phyloP scores from a whole-genome alignment of 371 early-diverging fungal species.

The Saksenaea vasiformis region DNA sequence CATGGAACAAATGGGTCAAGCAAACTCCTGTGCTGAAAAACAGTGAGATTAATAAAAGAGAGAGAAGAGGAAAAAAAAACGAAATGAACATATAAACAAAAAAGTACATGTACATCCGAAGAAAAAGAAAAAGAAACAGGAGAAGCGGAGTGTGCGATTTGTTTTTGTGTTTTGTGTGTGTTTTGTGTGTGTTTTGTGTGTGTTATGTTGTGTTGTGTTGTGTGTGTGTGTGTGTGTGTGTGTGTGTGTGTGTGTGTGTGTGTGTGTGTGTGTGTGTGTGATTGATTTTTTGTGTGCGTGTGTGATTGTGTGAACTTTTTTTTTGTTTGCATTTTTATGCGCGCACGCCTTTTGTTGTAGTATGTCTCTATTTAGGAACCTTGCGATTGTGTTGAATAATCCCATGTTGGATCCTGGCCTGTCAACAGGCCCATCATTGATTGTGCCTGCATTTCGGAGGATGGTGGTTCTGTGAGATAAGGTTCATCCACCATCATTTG shows the following conservation, averaged over 20 bases:
- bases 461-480: conserved; percentile 11
- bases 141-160: not conserved
- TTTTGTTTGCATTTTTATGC: too few relatives aligned
- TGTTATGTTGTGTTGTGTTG: not conserved
- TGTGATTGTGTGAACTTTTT: too few relatives aligned
- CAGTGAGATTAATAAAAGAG: too few relatives aligned
- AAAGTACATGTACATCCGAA: not conserved
- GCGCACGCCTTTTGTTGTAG: not conserved
- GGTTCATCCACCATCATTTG: not conserved
- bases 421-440: conserved; percentile 37
- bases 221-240: not conserved
- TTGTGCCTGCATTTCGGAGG: conserved; percentile 63
- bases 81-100: too few relatives aligned
- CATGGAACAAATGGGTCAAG: too few relatives aligned
- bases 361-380: not conserved
- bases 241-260: not conserved
- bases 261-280: not conserved
- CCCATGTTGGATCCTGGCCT: not conserved
- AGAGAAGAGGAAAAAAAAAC: too few relatives aligned
- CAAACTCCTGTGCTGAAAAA: too few relatives aligned
- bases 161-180: not conserved
- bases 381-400: not conserved
- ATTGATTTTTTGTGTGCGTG: too few relatives aligned
- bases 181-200: too few relatives aligned
- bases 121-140: not conserved